Base-by-base conservation (phyloP, 2,329 filamentous ascomycete species). In the Ascochyta pisi region DNA sequence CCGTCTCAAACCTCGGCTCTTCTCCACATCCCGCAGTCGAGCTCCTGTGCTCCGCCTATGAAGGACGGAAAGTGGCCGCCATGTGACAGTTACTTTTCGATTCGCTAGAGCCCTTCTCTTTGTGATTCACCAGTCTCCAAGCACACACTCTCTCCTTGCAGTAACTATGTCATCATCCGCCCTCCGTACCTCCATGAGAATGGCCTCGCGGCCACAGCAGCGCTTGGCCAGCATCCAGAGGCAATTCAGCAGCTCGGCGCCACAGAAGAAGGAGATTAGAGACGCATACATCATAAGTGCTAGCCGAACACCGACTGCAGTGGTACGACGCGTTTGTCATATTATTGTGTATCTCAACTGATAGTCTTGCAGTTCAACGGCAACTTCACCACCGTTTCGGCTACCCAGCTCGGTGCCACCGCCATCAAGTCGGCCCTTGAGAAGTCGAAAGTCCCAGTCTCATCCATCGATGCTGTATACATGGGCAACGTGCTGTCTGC, bases 401-500 rank as follows among this genome's bases (percentile, higher is more conserved):
- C 93, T 9, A 90, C 95, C n/a, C 84, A 90, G 70, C 89, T 99
- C 42, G 95, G 91, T 64, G 92, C 94, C 27, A 87, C 88, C 15
- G 95, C 93, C 55, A 98, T 99, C 81, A 95, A 93, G 77, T 89
- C 92, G 42, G 95, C 95, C 26, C 78, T 99, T 50, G 85, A 89
- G 66, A 96, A 95, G 77, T 96, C 93, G 48, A 88, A 87, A 62
- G 84, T 98, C 6, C 93, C 95, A 1, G 76, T 86, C 48, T 86
- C 89, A 31, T 90, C 89, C 73, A 91, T 98, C 70, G 90, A 89
- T 61, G 90, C 96, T 77, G 92, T 98, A 15, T 98, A 98, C 81
- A 96, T 98, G 91, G 95, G 95, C 73, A 96, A 97, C 70, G 95
- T 98, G 9, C 84, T 98, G 37, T 89, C 92, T 76, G 94, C 84